A percentile compares a stretch with the other conserved stretches of the same genome.
These are phyloP conservation scores for Eutrema yunnanense DNA, from an alignment of 345 rosid species.

Conservation along the genomic window DNA sequence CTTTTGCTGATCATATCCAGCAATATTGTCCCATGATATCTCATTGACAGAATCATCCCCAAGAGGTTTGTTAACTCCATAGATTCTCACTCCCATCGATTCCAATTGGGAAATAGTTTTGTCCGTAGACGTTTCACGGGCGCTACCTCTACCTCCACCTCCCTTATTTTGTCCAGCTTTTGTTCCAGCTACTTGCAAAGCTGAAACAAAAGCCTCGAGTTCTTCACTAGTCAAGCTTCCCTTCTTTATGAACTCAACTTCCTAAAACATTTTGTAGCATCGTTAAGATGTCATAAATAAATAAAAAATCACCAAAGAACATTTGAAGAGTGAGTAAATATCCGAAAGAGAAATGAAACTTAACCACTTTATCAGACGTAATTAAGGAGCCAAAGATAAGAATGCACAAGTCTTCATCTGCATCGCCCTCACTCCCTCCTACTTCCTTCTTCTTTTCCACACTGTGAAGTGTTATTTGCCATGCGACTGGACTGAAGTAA, in stretches of 20 bases:
- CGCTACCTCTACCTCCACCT: conserved; percentile 31
- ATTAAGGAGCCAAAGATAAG: conserved; percentile 72
- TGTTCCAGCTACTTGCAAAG: conserved; percentile 56
- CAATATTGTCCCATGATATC: conserved; percentile 86
- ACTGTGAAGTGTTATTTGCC: conserved; percentile 73
- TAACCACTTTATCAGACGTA: conserved; percentile 67
- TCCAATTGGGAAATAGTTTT: conserved; percentile 54
- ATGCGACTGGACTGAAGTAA: conserved; percentile 73
- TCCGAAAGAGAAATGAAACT: conserved; percentile 23
- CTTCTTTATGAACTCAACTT: conserved; percentile 79
- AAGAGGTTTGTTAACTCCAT: conserved; percentile 59
- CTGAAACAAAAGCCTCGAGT: conserved; percentile 85
- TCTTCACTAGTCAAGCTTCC: conserved; percentile 72
- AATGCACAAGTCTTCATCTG: conserved; percentile 61
- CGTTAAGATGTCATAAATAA: background rate
- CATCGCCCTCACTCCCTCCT: conserved; percentile 26
- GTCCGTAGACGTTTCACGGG: conserved; percentile 38
- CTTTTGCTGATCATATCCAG: conserved; percentile 89
- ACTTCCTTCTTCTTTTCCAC: conserved; percentile 43
- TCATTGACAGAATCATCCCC: conserved; percentile 37
- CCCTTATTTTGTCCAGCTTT: conserved; percentile 37
- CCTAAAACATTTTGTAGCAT: conserved; percentile 38
- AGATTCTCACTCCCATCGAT: conserved; percentile 80
- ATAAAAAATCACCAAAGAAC: background rate
- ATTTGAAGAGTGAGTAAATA: background rate